These are phyloP conservation scores for Aspergillus proliferans DNA, from an alignment of 2,329 filamentous ascomycete species.

Conservation along the genomic window DNA sequence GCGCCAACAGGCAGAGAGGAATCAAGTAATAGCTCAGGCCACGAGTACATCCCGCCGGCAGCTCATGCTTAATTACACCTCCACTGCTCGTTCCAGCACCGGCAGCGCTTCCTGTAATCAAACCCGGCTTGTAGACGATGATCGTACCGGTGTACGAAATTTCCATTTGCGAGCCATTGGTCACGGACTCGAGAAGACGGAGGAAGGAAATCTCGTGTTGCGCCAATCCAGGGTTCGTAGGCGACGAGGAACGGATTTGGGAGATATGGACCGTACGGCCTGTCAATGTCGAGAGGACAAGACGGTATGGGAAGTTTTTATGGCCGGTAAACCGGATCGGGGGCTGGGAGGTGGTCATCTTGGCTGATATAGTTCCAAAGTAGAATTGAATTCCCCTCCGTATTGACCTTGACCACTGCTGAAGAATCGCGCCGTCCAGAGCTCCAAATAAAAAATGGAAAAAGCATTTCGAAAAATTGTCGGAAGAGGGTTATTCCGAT, in stretches of 20 bases:
- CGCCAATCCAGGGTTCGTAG: conserved; percentile 79
- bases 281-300: conserved; percentile 85
- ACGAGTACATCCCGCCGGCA: conserved; percentile 69
- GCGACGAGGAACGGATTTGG: conserved; percentile 81
- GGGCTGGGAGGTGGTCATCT: conserved; percentile 41
- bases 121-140: conserved; percentile 81
- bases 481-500: conserved; percentile 22
- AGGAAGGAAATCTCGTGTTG: conserved; percentile 93
- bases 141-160: conserved; percentile 96
- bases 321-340: conserved; percentile 75
- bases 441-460: conserved; percentile 5
- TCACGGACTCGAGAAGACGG: conserved; percentile 86
- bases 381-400: neutral
- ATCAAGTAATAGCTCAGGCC: conserved; percentile 90
- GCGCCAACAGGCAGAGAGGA: conserved; percentile 80
- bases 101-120: conserved; percentile 79
- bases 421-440: neutral
- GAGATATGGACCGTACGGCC: conserved; percentile 86
- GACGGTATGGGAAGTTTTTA: conserved; percentile 71
- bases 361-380: conserved; percentile 3
- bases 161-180: conserved; percentile 90
- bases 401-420: neutral
- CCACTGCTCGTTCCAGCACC: conserved; percentile 62
- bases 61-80: conserved; percentile 72
- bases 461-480: conserved; percentile 27